Percentiles rank a stretch among this genome's conserved stretches.
Evolutionary conservation across 257 asterid species (phyloP).

Genomic region (Scutellaria barbata): DNA sequence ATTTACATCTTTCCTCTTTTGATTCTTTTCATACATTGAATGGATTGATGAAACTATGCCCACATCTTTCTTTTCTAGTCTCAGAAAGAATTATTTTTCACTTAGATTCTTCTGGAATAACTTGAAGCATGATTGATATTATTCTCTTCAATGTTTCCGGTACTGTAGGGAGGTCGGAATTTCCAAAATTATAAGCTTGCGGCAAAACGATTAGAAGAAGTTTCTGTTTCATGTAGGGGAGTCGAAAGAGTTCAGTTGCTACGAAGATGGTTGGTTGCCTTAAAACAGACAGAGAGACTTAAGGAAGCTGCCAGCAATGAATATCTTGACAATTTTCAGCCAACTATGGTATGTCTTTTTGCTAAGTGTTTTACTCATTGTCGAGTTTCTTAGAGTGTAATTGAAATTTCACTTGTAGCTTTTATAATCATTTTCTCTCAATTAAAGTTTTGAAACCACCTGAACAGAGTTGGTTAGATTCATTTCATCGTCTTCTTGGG

Average conservation of each 20-base stretch:
- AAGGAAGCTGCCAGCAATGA: slow-evolving; percentile 39
- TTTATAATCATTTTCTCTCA: not conserved
- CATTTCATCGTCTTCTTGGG: slow-evolving; percentile 20
- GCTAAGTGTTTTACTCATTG: slow-evolving; percentile 11
- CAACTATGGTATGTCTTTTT: slow-evolving; percentile 60
- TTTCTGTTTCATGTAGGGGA: slow-evolving; percentile 89
- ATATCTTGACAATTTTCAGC: slow-evolving; percentile 41
- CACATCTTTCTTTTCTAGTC: slow-evolving; percentile 24
- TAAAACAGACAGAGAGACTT: slow-evolving; percentile 81
- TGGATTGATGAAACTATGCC: not conserved
- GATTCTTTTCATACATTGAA: not conserved
- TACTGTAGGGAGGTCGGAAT: slow-evolving; percentile 70
- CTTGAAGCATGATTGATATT: slow-evolving; percentile 19
- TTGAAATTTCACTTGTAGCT: slow-evolving; percentile 13
- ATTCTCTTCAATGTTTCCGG: slow-evolving; percentile 35
- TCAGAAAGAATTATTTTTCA: not conserved
- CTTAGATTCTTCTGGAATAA: not conserved
- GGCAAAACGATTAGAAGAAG: slow-evolving; percentile 84
- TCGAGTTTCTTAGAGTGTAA: slow-evolving; percentile 12
- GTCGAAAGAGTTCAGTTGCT: slow-evolving; percentile 89
- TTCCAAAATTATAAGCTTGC: slow-evolving; percentile 75
- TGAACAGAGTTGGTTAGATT: not conserved
- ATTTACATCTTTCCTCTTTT: not conserved
- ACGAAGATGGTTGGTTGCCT: slow-evolving; percentile 90
- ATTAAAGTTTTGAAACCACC: slow-evolving; percentile 15